These are phyloP conservation scores for Aspergillus floridensis DNA, from an alignment of 2,329 filamentous ascomycete species.

Conservation along the genomic window DNA sequence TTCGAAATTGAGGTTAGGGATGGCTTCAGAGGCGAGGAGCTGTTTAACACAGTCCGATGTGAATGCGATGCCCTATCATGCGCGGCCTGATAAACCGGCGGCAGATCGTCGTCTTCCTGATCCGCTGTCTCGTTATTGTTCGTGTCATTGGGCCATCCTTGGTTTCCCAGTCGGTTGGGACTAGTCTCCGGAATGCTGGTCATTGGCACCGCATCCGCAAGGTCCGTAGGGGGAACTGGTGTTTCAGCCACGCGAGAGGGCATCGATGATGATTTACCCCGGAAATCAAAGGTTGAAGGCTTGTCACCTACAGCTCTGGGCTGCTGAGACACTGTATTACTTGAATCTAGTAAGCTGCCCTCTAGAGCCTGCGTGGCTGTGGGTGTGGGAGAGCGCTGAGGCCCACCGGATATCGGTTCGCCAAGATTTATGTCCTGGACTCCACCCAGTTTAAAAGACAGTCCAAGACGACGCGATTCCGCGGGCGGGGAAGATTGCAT, in stretches of 20 bases:
- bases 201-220: constrained; percentile 28
- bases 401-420: constrained; percentile 10
- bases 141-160: constrained; percentile 22
- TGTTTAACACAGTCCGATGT: constrained; percentile 20
- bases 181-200: constrained; percentile 42
- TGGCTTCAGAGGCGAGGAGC: constrained; percentile 28
- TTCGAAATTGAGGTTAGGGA: constrained; percentile 20
- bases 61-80: constrained; percentile 20
- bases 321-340: constrained; percentile 13
- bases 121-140: constrained; percentile 26
- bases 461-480: constrained; percentile 16
- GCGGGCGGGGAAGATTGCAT: constrained; percentile 27
- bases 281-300: constrained; percentile 11
- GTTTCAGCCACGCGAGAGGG: constrained; percentile 42
- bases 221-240: constrained; percentile 28
- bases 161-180: constrained; percentile 26
- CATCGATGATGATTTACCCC: constrained; percentile 37
- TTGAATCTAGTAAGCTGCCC: constrained; percentile 15
- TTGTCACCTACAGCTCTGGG: constrained; percentile 7
- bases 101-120: constrained; percentile 40
- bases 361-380: constrained; percentile 11
- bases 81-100: constrained; percentile 27
- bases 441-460: constrained; percentile 6
- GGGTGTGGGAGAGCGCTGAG: constrained; percentile 8
- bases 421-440: constrained; percentile 5